Evolutionary conservation across 2,329 filamentous ascomycete genomes (phyloP).

Genomic region (Talaromyces funiculosus): DNA sequence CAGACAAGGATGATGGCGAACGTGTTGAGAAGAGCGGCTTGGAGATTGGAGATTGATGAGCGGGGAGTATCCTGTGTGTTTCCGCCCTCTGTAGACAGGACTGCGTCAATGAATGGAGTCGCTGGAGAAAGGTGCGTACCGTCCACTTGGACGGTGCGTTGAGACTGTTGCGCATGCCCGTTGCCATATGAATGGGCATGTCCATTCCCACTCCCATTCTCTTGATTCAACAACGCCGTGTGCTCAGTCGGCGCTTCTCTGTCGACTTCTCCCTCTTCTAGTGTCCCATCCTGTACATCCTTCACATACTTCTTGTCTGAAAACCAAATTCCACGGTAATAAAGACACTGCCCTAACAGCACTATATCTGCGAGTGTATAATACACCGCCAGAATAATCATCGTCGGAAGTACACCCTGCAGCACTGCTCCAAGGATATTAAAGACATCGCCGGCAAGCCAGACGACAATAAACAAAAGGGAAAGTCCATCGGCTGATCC

Average conservation of each 20-base stretch:
- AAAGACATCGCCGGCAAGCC: conserved; percentile 91
- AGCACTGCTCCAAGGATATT: conserved; percentile 90
- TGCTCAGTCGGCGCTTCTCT: conserved; percentile 25
- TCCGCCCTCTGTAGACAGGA: conserved; percentile 15
- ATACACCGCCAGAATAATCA: conserved; percentile 91
- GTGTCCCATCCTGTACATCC: conserved; percentile 16
- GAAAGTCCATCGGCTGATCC: conserved; percentile 82
- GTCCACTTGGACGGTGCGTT: conserved; percentile 45
- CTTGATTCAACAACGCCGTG: conserved; percentile 24
- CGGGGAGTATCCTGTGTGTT: conserved; percentile 5
- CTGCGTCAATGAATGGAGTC: conserved; percentile 65
- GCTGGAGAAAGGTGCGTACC: conserved; percentile 70
- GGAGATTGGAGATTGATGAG: conserved; percentile 32
- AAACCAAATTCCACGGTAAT: conserved; percentile 73
- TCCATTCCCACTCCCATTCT: conserved; percentile 18
- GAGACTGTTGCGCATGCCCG: conserved; percentile 2
- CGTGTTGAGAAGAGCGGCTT: conserved; percentile 63
- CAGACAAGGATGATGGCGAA: conserved; percentile 75
- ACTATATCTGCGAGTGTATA: conserved; percentile 91
- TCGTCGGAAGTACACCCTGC: conserved; percentile 87
- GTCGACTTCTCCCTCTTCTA: conserved; percentile 12
- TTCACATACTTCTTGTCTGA: conserved; percentile 23
- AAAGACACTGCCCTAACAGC: conserved; percentile 83
- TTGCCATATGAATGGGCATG: background rate
- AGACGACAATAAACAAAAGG: conserved; percentile 85